Percentiles rank a stretch among this genome's conserved stretches.
These are phyloP conservation scores for Cryphonectria radicalis DNA, from an alignment of 2,329 filamentous ascomycete species.

Conservation along the genomic window DNA sequence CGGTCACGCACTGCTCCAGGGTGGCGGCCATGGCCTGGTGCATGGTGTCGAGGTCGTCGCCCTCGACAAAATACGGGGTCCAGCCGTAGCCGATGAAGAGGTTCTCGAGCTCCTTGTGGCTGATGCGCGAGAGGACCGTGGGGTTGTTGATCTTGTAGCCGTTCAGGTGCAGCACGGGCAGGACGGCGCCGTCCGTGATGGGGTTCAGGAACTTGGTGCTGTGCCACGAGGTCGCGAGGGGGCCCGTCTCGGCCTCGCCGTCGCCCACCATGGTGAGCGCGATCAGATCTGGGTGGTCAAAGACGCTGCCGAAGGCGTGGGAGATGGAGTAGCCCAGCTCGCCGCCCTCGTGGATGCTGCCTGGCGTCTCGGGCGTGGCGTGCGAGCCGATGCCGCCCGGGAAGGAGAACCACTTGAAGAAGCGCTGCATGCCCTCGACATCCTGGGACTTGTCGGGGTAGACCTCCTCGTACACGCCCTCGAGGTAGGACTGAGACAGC, in stretches of 20 bases:
- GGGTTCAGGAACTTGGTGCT: constrained; percentile 83
- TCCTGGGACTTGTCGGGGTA: constrained; percentile 76
- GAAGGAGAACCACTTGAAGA: constrained; percentile 85
- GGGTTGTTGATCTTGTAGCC: constrained; percentile 88
- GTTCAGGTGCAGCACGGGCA: constrained; percentile 78
- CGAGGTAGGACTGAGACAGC: constrained; percentile 76
- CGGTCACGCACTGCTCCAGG: constrained; percentile 70
- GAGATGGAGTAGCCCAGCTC: constrained; percentile 83
- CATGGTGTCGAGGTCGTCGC: constrained; percentile 73
- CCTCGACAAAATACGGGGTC: constrained; percentile 81
- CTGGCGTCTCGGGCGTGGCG: constrained; percentile 78
- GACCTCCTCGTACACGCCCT: constrained; percentile 77
- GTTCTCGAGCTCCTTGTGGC: constrained; percentile 71
- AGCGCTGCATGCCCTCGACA: constrained; percentile 69
- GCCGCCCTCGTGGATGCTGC: constrained; percentile 77
- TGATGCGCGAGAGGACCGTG: constrained; percentile 73
- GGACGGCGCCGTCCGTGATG: constrained; percentile 75
- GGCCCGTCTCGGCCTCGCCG: constrained; percentile 80
- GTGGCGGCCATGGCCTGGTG: constrained; percentile 82
- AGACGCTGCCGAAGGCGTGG: constrained; percentile 78
- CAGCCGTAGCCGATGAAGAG: constrained; percentile 78
- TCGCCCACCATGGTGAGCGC: constrained; percentile 79
- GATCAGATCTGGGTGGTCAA: constrained; percentile 75
- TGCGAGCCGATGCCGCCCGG: constrained; percentile 79
- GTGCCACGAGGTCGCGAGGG: constrained; percentile 79